These are phyloP conservation scores for Coprinopsis cinerea DNA, from an alignment of 768 basidiomycete genomes.

Conservation along the genomic window DNA sequence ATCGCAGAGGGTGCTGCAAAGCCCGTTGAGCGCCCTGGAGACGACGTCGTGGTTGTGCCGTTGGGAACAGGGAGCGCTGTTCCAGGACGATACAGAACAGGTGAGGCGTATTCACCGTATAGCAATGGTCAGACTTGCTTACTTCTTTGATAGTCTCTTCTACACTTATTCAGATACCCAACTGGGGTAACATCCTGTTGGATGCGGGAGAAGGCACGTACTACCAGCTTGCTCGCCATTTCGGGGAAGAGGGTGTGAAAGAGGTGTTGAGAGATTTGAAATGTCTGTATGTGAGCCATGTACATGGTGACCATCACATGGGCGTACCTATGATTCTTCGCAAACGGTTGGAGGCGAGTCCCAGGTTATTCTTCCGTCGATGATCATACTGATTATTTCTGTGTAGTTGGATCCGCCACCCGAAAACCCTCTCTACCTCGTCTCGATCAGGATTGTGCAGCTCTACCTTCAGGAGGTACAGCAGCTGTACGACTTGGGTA, in stretches of 20 bases:
- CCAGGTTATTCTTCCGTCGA: background rate
- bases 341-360: slow-evolving; percentile 57
- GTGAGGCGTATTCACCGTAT: slow-evolving; percentile 31
- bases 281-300: slow-evolving; percentile 83
- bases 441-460: slow-evolving; percentile 51
- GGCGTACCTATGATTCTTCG: slow-evolving; percentile 72
- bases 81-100: slow-evolving; percentile 84
- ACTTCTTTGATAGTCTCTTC: slow-evolving; percentile 51
- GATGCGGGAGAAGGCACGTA: slow-evolving; percentile 92
- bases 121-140: background rate
- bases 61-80: slow-evolving; percentile 88
- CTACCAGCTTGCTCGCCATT: slow-evolving; percentile 80
- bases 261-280: slow-evolving; percentile 62
- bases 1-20: slow-evolving; percentile 10
- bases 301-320: slow-evolving; percentile 90
- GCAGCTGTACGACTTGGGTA: slow-evolving; percentile 66
- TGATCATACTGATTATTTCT: background rate
- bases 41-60: slow-evolving; percentile 64
- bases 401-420: slow-evolving; percentile 60
- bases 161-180: slow-evolving; percentile 72
- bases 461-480: slow-evolving; percentile 68
- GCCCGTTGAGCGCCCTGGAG: slow-evolving; percentile 31
- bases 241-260: slow-evolving; percentile 53
- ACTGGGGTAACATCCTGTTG: slow-evolving; percentile 68
- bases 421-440: slow-evolving; percentile 60